Evolutionary conservation across 2,329 filamentous ascomycete species (phyloP).

Genomic region (Pyrenophora seminiperda): DNA sequence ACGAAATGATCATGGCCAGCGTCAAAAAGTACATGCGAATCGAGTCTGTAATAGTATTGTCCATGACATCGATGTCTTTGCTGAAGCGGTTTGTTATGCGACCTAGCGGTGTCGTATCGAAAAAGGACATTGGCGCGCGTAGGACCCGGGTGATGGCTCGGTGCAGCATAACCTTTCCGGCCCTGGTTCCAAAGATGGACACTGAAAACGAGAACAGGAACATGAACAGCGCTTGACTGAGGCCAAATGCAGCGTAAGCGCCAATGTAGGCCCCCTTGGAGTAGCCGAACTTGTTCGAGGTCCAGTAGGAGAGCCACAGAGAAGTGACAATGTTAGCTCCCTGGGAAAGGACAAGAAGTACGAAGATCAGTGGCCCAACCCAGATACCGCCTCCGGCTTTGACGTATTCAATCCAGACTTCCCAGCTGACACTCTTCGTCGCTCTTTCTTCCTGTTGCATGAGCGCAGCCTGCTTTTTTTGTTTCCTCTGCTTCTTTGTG

Average conservation of each 20-base stretch:
- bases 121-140: constrained; percentile 80
- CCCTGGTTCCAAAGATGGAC: constrained; percentile 77
- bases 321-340: constrained; percentile 85
- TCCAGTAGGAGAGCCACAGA: constrained; percentile 95
- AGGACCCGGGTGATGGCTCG: constrained; percentile 77
- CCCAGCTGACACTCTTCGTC: constrained; percentile 76
- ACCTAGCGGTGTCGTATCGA: constrained; percentile 93
- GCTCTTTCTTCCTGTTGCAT: constrained; percentile 79
- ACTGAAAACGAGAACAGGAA: constrained; percentile 81
- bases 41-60: constrained; percentile 85
- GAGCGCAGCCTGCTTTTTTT: constrained; percentile 60
- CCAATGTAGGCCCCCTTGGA: constrained; percentile 74
- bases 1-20: constrained; percentile 72
- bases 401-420: constrained; percentile 79
- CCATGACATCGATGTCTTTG: constrained; percentile 94
- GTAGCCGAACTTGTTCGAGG: constrained; percentile 73
- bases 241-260: constrained; percentile 34
- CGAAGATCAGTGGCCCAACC: constrained; percentile 67
- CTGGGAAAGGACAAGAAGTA: constrained; percentile 73
- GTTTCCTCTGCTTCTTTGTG: constrained; percentile 53
- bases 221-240: constrained; percentile 51
- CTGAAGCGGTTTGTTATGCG: constrained; percentile 97
- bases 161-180: constrained; percentile 81
- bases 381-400: constrained; percentile 73
- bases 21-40: constrained; percentile 94